A percentile compares a stretch with the other conserved stretches of the same genome.
Conservation (phyloP, 2,329 filamentous ascomycete species). For the Penicillium verrucosum region DNA sequence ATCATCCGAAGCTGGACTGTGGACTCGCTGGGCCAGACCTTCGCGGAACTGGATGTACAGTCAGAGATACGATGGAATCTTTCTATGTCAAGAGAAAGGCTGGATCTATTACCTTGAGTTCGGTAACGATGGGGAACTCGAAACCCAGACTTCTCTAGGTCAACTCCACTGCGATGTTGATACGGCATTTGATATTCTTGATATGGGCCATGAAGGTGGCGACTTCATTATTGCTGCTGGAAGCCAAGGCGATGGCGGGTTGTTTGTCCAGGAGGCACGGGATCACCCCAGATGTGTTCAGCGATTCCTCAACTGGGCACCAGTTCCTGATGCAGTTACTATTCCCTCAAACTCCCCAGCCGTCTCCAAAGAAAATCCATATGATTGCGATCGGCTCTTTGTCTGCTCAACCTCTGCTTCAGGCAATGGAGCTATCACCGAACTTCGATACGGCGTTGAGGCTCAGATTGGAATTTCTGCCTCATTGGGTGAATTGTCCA, state of each 20-base stretch:
- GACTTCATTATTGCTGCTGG: constrained; percentile 81
- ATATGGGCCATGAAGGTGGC: constrained; percentile 61
- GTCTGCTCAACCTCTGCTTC: constrained; percentile 62
- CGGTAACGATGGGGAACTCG: constrained; percentile 53
- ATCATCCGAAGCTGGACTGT: constrained; percentile 53
- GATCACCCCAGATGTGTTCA: constrained; percentile 55
- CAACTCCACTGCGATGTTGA: constrained; percentile 71
- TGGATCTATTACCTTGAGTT: constrained; percentile 70
- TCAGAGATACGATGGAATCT: constrained; percentile 70
- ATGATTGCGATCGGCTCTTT: constrained; percentile 58
- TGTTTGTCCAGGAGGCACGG: constrained; percentile 67
- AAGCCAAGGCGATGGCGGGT: constrained; percentile 70
- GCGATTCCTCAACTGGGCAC: constrained; percentile 60
- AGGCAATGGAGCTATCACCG: constrained; percentile 60
- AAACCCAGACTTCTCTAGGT: constrained; percentile 58
- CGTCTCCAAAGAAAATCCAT: constrained; percentile 20
- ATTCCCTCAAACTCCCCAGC: constrained; percentile 24
- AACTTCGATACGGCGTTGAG: constrained; percentile 67
- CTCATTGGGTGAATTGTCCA: constrained; percentile 40
- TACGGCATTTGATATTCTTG: constrained; percentile 70
- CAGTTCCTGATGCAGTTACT: constrained; percentile 48
- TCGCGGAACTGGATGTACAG: constrained; percentile 63
- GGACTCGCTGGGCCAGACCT: constrained; percentile 82
- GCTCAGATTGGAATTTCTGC: constrained; percentile 58
- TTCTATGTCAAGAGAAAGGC: constrained; percentile 85